Evolutionary conservation across 768 basidiomycete species (phyloP).

Genomic region (Collybia sordida): DNA sequence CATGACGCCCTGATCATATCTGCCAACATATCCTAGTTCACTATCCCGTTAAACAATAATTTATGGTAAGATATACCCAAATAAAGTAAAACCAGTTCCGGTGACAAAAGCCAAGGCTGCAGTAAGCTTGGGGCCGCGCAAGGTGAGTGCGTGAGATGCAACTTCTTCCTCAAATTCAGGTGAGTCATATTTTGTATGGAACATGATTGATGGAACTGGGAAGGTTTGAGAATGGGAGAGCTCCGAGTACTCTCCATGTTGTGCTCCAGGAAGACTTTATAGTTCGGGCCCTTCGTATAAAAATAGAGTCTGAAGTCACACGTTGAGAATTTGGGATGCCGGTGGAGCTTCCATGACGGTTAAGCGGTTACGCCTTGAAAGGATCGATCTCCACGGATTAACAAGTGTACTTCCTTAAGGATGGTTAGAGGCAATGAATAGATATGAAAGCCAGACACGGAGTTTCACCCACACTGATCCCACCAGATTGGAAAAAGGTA

Average conservation of each 20-base stretch:
- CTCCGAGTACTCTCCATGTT: background rate
- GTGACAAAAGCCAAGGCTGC: conserved; percentile 54
- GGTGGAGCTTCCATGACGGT: too few relatives aligned
- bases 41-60: background rate
- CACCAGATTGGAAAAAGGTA: too few relatives aligned
- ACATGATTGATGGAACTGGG: background rate
- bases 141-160: conserved; percentile 23
- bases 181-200: conserved; percentile 10
- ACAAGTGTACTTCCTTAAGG: too few relatives aligned
- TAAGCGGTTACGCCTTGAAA: too few relatives aligned
- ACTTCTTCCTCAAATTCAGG: conserved; percentile 34
- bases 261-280: too few relatives aligned
- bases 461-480: too few relatives aligned
- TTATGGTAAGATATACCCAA: conserved; percentile 36
- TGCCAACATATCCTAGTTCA: conserved; percentile 14
- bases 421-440: too few relatives aligned
- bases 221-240: background rate
- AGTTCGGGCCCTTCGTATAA: too few relatives aligned
- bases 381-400: too few relatives aligned
- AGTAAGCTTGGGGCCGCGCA: conserved; percentile 46
- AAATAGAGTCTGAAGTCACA: too few relatives aligned
- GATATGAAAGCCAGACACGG: too few relatives aligned
- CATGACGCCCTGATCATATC: conserved; percentile 74
- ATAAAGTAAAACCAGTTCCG: conserved; percentile 61
- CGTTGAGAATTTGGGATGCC: too few relatives aligned